Evolutionary conservation across 306 rosid genomes (phyloP).

Genomic region (Corylus avellana): DNA sequence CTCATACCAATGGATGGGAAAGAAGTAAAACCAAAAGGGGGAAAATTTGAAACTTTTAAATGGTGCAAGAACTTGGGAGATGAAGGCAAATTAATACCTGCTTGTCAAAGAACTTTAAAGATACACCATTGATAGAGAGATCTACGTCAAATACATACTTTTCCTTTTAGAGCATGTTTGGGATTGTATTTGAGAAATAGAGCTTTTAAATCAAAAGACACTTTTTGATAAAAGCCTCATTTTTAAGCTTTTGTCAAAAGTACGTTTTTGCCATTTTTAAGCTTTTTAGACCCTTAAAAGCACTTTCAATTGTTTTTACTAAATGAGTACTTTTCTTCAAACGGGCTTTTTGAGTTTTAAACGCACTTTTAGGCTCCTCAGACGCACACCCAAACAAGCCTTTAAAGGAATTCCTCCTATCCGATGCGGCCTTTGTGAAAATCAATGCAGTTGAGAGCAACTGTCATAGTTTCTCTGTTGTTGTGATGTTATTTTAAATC

Average conservation of each 20-base stretch:
- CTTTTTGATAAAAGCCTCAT: too few relatives aligned
- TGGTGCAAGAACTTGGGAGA: conserved; percentile 2
- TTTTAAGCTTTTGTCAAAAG: too few relatives aligned
- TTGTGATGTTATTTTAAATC: not conserved
- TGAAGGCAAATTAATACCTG: not conserved
- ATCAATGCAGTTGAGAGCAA: not conserved
- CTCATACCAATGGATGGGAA: not conserved
- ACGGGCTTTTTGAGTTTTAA: too few relatives aligned
- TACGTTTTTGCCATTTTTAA: too few relatives aligned
- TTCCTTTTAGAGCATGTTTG: not conserved
- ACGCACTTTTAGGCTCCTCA: too few relatives aligned
- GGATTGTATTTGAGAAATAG: too few relatives aligned
- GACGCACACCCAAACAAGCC: too few relatives aligned
- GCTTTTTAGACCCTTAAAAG: too few relatives aligned
- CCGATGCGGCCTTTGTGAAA: not conserved
- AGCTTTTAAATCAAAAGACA: too few relatives aligned
- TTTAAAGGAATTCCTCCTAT: not conserved
- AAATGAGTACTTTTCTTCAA: too few relatives aligned
- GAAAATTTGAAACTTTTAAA: not conserved
- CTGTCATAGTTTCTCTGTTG: not conserved
- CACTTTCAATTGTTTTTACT: too few relatives aligned
- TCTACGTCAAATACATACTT: not conserved
- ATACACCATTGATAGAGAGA: not conserved
- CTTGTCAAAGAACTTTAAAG: not conserved
- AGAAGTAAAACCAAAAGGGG: not conserved